Percentiles rank a stretch among this genome's conserved stretches.
Conservation (phyloP, 768 basidiomycete genomes). For the Strobilomyces echinocephalus region DNA sequence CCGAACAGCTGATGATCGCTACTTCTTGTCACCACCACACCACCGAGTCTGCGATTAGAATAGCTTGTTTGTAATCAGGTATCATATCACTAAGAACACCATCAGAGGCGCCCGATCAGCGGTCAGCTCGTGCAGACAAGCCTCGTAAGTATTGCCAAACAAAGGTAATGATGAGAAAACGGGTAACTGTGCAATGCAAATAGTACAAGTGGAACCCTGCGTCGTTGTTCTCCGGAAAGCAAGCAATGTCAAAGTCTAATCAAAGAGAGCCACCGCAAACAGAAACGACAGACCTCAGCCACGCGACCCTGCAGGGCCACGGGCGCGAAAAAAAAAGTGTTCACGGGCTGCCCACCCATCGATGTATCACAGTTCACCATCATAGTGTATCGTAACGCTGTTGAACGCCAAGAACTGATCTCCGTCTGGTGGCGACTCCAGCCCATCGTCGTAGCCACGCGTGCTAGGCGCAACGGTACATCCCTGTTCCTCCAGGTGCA, state of each 20-base stretch:
- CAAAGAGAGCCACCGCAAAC: conserved; percentile 7
- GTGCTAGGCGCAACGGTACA: conserved; percentile 34
- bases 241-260: conserved; percentile 21
- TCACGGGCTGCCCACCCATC: neutral
- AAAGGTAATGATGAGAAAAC: conserved; percentile 17
- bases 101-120: conserved; percentile 18
- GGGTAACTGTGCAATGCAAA: conserved; percentile 27
- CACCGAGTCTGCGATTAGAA: conserved; percentile 22
- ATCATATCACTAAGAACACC: conserved; percentile 28
- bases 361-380: conserved; percentile 50
- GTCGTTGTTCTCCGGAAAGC: conserved; percentile 17
- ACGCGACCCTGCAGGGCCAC: conserved; percentile 3
- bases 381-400: conserved; percentile 84
- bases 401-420: conserved; percentile 87
- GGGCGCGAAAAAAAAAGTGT: conserved; percentile 3
- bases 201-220: conserved; percentile 31
- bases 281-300: conserved; percentile 19
- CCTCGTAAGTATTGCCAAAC: conserved; percentile 22
- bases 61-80: conserved; percentile 27
- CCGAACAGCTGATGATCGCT: conserved; percentile 12
- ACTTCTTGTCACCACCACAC: conserved; percentile 8
- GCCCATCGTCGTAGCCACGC: conserved; percentile 40
- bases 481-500: conserved; percentile 77
- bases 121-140: conserved; percentile 16
- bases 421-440: conserved; percentile 41